These are phyloP conservation scores for Fusarium subglutinans DNA, from an alignment of 2,329 filamentous ascomycete species.

Conservation along the genomic window DNA sequence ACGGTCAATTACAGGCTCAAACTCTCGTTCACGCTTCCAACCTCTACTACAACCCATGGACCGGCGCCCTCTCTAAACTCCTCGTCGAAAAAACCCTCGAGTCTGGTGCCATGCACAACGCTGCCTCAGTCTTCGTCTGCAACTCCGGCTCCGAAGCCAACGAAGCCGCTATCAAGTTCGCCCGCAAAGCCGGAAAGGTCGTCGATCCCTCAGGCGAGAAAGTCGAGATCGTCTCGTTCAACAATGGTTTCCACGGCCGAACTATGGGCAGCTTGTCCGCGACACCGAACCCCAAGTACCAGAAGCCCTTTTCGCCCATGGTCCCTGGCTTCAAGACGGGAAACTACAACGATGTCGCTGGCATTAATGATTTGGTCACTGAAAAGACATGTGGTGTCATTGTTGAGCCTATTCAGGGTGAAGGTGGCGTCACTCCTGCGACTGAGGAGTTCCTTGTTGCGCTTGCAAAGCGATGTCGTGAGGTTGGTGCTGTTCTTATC, in stretches of 20 bases:
- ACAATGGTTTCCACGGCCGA: constrained; percentile 92
- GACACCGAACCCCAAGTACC: constrained; percentile 97
- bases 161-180: constrained; percentile 97
- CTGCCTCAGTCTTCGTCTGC: constrained; percentile 85
- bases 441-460: constrained; percentile 84
- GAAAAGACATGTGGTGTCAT: constrained; percentile 93
- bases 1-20: constrained; percentile 58
- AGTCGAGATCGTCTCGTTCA: constrained; percentile 87
- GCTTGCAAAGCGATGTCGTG: constrained; percentile 83
- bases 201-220: constrained; percentile 77
- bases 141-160: constrained; percentile 98
- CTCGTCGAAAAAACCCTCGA: constrained; percentile 83
- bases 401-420: constrained; percentile 96
- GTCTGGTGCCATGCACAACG: constrained; percentile 84
- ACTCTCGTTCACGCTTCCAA: constrained; percentile 93
- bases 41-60: constrained; percentile 97
- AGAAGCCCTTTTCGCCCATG: constrained; percentile 94
- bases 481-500: constrained; percentile 88
- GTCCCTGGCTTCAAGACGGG: constrained; percentile 91
- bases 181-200: constrained; percentile 86
- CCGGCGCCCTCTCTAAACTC: constrained; percentile 84
- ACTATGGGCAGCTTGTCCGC: constrained; percentile 97
- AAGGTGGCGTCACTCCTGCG: constrained; percentile 90
- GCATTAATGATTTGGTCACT: constrained; percentile 78
- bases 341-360: constrained; percentile 81